A percentile compares a stretch with the other conserved stretches of the same genome.
These are phyloP conservation scores for Xylaria acuta DNA, from an alignment of 495 filamentous ascomycete species.

Conservation along the genomic window DNA sequence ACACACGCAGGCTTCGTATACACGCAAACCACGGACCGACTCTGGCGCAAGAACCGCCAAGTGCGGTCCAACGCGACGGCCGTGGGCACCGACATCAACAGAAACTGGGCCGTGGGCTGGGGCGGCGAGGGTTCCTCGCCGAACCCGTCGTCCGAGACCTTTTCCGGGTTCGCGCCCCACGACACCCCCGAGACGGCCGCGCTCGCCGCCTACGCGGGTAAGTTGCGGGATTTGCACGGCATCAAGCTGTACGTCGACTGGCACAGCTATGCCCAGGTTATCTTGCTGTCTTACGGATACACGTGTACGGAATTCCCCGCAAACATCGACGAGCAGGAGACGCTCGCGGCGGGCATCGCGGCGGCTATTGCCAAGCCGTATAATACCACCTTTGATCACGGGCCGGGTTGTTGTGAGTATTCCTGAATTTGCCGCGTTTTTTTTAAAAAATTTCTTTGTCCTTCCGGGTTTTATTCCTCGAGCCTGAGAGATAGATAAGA, in stretches of 20 bases:
- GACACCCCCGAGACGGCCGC: constrained; percentile 59
- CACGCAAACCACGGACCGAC: constrained; percentile 62
- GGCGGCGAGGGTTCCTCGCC: constrained; percentile 59
- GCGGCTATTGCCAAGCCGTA: constrained; percentile 52
- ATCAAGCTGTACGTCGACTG: constrained; percentile 67
- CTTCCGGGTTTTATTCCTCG: neutral
- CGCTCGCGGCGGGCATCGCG: constrained; percentile 47
- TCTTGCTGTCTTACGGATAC: constrained; percentile 46
- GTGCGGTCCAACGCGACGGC: constrained; percentile 49
- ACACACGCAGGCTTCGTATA: constrained; percentile 61
- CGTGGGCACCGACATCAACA: constrained; percentile 67
- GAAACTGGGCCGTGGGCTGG: constrained; percentile 62
- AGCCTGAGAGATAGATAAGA: neutral
- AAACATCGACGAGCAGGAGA: constrained; percentile 56
- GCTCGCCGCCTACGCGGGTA: constrained; percentile 49
- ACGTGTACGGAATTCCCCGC: constrained; percentile 44
- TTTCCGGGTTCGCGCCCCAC: constrained; percentile 53
- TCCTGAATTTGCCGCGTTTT: neutral
- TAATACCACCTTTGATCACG: constrained; percentile 56
- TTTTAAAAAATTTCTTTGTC: neutral
- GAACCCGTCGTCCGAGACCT: constrained; percentile 60
- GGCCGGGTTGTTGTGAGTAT: constrained; percentile 55
- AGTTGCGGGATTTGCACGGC: constrained; percentile 49
- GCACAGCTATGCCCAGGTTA: constrained; percentile 64
- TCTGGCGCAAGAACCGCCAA: constrained; percentile 72